Evolutionary conservation across 768 basidiomycete species (phyloP).

Genomic region (Podaxis rugospora): DNA sequence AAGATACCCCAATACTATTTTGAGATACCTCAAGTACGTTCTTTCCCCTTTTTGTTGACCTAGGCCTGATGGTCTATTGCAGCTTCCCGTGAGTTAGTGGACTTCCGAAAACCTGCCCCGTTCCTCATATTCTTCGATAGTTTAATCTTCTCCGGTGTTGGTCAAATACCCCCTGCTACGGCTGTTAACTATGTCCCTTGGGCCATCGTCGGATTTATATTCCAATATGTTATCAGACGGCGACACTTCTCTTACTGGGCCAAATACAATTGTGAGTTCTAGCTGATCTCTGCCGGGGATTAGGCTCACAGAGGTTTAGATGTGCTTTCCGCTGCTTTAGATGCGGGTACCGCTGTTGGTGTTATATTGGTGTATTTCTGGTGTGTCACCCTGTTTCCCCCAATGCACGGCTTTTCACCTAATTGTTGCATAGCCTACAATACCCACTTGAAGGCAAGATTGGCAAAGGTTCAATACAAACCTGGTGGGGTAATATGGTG

Average conservation of each 20-base stretch:
- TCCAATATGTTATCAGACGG: conserved; percentile 68
- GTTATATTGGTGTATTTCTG: conserved; percentile 66
- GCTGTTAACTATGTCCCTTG: conserved; percentile 84
- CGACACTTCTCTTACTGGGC: conserved; percentile 71
- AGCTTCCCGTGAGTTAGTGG: conserved; percentile 42
- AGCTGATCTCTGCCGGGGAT: neutral
- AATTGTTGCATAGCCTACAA: conserved; percentile 30
- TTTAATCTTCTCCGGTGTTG: conserved; percentile 67
- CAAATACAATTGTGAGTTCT: conserved; percentile 65
- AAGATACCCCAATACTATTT: conserved; percentile 55
- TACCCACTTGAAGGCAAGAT: conserved; percentile 39
- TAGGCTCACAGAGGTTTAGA: conserved; percentile 32
- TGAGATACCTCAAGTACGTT: conserved; percentile 66
- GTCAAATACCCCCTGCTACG: conserved; percentile 74
- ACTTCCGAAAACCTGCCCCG: neutral
- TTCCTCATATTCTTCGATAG: conserved; percentile 20
- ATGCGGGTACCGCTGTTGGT: conserved; percentile 67
- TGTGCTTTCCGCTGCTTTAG: conserved; percentile 71
- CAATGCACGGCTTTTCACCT: neutral
- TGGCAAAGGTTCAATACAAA: conserved; percentile 29
- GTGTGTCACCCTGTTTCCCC: conserved; percentile 30
- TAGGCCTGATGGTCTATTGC: conserved; percentile 1
- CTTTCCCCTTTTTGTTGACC: neutral
- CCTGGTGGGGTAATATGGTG: conserved; percentile 40
- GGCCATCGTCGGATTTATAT: conserved; percentile 71